Percentiles rank a stretch among this genome's conserved stretches.
phyloP scores from a whole-genome alignment of 805 yeast genomes.

The Dipodascus geniculatus region DNA sequence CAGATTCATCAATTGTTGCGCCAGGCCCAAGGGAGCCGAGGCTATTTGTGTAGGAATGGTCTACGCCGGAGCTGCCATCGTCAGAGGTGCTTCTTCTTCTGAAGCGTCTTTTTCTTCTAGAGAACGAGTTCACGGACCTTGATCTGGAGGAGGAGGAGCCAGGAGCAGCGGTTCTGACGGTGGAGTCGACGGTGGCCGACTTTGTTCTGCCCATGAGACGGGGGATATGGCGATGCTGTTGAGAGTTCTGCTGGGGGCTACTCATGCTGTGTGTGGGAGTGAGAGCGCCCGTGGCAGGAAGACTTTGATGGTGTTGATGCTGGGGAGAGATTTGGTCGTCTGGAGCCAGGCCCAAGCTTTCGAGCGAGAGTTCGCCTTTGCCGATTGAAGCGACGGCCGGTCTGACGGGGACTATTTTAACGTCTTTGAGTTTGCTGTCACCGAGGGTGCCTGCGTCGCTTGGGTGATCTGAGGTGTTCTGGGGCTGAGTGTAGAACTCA shows the following conservation, averaged over 20 bases:
- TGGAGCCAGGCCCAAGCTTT: slow-evolving; percentile 13
- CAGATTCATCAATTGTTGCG: slow-evolving; percentile 44
- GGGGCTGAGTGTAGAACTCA: background rate
- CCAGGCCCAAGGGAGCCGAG: background rate
- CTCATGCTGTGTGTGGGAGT: background rate
- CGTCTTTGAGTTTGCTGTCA: slow-evolving; percentile 6
- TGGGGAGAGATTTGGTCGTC: background rate
- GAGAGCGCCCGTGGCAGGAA: background rate
- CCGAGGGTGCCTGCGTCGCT: background rate
- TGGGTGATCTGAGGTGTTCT: background rate
- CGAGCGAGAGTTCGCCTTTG: slow-evolving; percentile 23
- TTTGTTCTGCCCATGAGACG: background rate
- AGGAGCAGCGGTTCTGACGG: background rate
- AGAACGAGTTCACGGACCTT: background rate
- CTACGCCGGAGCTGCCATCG: background rate
- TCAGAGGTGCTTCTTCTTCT: background rate
- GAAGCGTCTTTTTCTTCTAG: background rate
- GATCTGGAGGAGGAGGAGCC: background rate
- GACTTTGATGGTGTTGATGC: background rate
- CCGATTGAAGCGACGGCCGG: slow-evolving; percentile 22
- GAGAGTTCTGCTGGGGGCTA: background rate
- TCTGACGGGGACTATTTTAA: slow-evolving; percentile 14
- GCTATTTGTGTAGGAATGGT: background rate
- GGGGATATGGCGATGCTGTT: background rate
- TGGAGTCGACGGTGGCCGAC: background rate